phyloP scores from a whole-genome alignment of 179 eudicot genomes.

The Beta macrorhiza region DNA sequence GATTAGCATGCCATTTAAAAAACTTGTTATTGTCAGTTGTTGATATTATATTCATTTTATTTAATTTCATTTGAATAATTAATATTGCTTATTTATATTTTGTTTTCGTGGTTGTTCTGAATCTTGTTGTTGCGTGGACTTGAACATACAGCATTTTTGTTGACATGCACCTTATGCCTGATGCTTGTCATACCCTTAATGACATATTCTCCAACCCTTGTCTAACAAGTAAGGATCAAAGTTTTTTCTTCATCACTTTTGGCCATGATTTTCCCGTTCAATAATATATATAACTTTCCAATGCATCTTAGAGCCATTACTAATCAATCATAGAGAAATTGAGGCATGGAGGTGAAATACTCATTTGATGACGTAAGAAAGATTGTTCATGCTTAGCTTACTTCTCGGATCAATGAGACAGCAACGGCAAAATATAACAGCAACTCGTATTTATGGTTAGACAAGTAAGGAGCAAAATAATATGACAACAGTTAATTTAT shows the following conservation, averaged over 20 bases:
- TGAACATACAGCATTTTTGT: conserved; percentile 34
- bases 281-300: not conserved
- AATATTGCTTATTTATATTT: too few relatives aligned
- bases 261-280: not conserved
- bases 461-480: too few relatives aligned
- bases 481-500: too few relatives aligned
- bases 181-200: conserved; percentile 32
- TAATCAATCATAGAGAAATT: not conserved
- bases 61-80: too few relatives aligned
- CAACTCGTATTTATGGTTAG: too few relatives aligned
- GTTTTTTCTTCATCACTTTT: not conserved
- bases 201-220: conserved; percentile 24
- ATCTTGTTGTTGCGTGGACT: conserved; percentile 18
- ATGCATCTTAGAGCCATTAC: not conserved
- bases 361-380: not conserved
- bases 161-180: conserved; percentile 32
- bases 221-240: conserved; percentile 12
- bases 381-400: not conserved
- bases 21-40: not conserved
- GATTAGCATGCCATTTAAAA: not conserved
- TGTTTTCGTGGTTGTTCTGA: not conserved
- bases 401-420: not conserved
- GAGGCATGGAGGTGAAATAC: not conserved
- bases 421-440: too few relatives aligned
- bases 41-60: not conserved